Percentiles rank a stretch among this genome's conserved stretches.
Conservation (phyloP, 352 stramenopile genomes). For the Globisporangium ultimum region DNA sequence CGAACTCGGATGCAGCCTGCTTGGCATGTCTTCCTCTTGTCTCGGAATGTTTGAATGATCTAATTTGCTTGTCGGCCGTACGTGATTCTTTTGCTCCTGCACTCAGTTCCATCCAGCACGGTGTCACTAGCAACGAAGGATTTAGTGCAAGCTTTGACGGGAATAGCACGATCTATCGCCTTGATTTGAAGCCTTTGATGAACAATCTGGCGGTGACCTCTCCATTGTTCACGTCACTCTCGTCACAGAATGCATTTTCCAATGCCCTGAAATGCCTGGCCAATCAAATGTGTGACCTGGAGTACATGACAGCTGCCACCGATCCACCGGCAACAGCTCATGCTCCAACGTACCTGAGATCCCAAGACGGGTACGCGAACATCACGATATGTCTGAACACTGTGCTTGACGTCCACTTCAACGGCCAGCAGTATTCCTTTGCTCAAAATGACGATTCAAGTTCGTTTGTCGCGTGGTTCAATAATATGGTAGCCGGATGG, state of each 20-base stretch:
- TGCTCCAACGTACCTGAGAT: not conserved
- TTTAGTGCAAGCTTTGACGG: not conserved
- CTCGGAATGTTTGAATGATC: not conserved
- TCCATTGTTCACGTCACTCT: not conserved
- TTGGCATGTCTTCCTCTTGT: not conserved
- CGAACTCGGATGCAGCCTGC: not conserved
- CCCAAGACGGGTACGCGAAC: not conserved
- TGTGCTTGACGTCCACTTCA: not conserved
- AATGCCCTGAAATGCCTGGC: conserved; percentile 1
- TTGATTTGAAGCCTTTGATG: not conserved
- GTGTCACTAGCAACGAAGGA: not conserved
- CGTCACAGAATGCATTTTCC: not conserved
- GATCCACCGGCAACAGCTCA: not conserved
- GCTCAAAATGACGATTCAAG: not conserved
- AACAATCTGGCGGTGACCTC: not conserved
- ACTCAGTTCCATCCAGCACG: not conserved
- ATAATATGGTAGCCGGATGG: too few relatives aligned
- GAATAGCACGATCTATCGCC: not conserved
- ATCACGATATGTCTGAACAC: not conserved
- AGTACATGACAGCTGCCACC: conserved; percentile 3
- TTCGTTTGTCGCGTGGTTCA: too few relatives aligned
- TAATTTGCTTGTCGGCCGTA: conserved; percentile 1
- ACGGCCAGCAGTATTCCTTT: not conserved
- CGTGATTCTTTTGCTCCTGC: not conserved
- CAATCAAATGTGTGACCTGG: conserved; percentile 1